A percentile compares a stretch with the other conserved stretches of the same genome.
phyloP scores from a whole-genome alignment of 75 land plant genomes.

The Pinus albicaulis region DNA sequence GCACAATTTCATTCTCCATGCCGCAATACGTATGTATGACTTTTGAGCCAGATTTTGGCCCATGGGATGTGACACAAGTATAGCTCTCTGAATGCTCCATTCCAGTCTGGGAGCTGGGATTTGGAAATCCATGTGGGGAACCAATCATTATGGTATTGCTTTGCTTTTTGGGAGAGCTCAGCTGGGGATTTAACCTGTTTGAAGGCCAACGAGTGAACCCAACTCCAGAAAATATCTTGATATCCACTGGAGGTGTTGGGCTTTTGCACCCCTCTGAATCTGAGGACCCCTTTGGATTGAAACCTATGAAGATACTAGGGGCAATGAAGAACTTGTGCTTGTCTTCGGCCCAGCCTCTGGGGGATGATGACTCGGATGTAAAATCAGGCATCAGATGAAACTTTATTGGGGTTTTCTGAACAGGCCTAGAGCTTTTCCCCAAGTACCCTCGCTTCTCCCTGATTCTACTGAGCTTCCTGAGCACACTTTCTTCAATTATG shows the following conservation, averaged over 20 bases:
- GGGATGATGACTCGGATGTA: neutral
- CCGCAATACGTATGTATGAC: neutral
- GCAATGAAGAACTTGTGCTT: neutral
- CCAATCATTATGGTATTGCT: neutral
- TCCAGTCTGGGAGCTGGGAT: neutral
- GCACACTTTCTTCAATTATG: neutral
- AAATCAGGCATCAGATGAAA: conserved; percentile 1
- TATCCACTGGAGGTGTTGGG: conserved; percentile 14
- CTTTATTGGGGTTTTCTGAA: conserved; percentile 7
- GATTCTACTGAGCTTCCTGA: neutral
- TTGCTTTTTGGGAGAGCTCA: neutral
- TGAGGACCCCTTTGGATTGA: neutral
- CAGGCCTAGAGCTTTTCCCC: conserved; percentile 9
- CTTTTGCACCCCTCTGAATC: conserved; percentile 3
- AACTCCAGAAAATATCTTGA: conserved; percentile 5
- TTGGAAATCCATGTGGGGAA: neutral
- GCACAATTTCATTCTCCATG: neutral
- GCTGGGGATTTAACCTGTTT: conserved; percentile 9
- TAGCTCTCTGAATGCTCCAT: conserved; percentile 32
- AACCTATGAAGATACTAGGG: conserved; percentile 1
- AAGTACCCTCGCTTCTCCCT: neutral
- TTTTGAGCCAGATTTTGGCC: neutral
- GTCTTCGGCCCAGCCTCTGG: neutral
- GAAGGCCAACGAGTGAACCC: neutral
- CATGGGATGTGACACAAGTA: conserved; percentile 35